These are phyloP conservation scores for Aspergillus bertholletiae DNA, from an alignment of 495 filamentous ascomycete species.

Conservation along the genomic window DNA sequence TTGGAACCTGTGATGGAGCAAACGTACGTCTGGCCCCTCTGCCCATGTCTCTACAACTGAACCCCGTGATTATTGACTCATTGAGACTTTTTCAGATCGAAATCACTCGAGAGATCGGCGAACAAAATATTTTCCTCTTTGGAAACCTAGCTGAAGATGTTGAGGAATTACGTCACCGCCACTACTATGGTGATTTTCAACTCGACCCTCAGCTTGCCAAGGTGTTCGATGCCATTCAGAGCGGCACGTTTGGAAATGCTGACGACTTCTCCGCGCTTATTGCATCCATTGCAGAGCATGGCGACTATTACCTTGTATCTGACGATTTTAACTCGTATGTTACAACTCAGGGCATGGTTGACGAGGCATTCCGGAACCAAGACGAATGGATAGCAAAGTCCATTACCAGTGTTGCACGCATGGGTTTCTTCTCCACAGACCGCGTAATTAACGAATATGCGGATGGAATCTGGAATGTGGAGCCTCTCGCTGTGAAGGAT, in stretches of 20 bases:
- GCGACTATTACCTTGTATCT: slow-evolving; percentile 95
- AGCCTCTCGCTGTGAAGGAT: slow-evolving; percentile 56
- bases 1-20: slow-evolving; percentile 95
- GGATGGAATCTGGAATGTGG: slow-evolving; percentile 93
- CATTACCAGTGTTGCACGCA: slow-evolving; percentile 80
- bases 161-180: slow-evolving; percentile 88
- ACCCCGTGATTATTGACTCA: too few relatives aligned
- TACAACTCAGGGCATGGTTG: slow-evolving; percentile 83
- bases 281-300: slow-evolving; percentile 80
- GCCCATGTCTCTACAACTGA: too few relatives aligned
- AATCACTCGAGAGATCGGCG: slow-evolving; percentile 94
- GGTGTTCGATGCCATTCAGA: slow-evolving; percentile 81
- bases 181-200: slow-evolving; percentile 74
- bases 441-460: slow-evolving; percentile 98
- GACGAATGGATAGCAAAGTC: slow-evolving; percentile 88
- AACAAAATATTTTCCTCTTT: slow-evolving; percentile 97
- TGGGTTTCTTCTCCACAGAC: slow-evolving; percentile 97
- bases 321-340: slow-evolving; percentile 96
- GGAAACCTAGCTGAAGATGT: slow-evolving; percentile 96
- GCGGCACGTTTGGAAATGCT: slow-evolving; percentile 72
- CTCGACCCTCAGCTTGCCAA: slow-evolving; percentile 70
- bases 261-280: slow-evolving; percentile 74
- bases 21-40: slow-evolving; percentile 62
- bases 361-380: slow-evolving; percentile 84
- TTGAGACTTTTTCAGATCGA: slow-evolving; percentile 61